These are phyloP conservation scores for Cystobasidium slooffiae DNA, from an alignment of 1,284 basidiomycete species.

Conservation along the genomic window DNA sequence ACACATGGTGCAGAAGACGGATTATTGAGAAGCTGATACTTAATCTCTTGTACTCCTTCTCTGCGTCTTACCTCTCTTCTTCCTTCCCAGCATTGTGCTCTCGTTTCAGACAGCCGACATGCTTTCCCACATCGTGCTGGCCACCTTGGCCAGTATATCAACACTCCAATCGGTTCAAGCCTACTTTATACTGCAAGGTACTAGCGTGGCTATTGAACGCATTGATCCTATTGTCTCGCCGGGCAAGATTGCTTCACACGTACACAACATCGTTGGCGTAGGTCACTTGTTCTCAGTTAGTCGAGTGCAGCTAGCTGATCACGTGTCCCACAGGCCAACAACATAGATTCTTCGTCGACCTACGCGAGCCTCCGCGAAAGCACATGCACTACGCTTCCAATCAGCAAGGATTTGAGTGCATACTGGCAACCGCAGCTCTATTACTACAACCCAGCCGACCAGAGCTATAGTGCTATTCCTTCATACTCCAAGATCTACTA, in stretches of 20 bases:
- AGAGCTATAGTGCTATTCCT: conserved; percentile 54
- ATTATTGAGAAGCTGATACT: too few species aligned
- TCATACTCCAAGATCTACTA: conserved; percentile 37
- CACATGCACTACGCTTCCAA: conserved; percentile 58
- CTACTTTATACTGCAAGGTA: conserved; percentile 18
- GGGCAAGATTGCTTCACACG: conserved; percentile 55
- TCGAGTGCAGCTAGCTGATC: not conserved
- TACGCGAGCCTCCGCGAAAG: conserved; percentile 53
- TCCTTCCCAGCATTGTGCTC: too few species aligned
- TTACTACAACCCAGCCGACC: conserved; percentile 54
- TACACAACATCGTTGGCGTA: conserved; percentile 59
- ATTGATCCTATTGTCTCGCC: conserved; percentile 59
- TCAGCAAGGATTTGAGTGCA: conserved; percentile 58
- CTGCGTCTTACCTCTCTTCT: too few species aligned
- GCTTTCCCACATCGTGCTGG: not conserved
- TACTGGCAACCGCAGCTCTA: conserved; percentile 61
- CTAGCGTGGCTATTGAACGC: conserved; percentile 53
- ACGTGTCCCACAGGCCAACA: conserved; percentile 56
- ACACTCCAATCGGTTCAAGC: not conserved
- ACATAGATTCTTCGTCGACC: conserved; percentile 56
- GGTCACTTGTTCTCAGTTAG: conserved; percentile 11
- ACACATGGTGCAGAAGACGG: too few species aligned
- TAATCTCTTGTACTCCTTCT: too few species aligned
- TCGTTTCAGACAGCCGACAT: too few species aligned
- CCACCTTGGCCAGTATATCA: not conserved